Conservation (phyloP, 257 asterid species). For the Salvia miltiorrhiza region DNA sequence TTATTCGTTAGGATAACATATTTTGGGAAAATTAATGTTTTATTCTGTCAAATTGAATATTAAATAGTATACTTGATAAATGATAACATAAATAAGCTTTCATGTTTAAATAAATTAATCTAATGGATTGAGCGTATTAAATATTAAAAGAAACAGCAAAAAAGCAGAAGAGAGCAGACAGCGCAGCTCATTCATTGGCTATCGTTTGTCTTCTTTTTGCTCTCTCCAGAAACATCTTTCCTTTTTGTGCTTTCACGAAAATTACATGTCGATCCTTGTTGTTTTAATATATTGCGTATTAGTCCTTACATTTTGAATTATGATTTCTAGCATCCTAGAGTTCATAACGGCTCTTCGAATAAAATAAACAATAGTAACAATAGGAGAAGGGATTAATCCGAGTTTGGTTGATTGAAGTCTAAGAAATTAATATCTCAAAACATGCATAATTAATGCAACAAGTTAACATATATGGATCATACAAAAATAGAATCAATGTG, state of each 20-base stretch:
- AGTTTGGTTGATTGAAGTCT: no score
- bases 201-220: constrained; percentile 23
- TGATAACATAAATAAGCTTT: neutral
- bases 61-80: no score
- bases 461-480: no score
- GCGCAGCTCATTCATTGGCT: constrained; percentile 22
- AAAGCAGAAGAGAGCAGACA: constrained; percentile 23
- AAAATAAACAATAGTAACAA: no score
- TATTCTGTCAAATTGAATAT: neutral
- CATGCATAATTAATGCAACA: no score
- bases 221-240: constrained; percentile 38
- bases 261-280: neutral
- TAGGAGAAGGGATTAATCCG: no score
- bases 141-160: neutral
- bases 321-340: neutral
- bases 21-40: neutral
- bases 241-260: neutral
- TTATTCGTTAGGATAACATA: neutral
- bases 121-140: neutral
- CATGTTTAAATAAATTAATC: neutral
- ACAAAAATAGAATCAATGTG: no score
- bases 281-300: neutral
- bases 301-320: neutral
- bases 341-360: neutral
- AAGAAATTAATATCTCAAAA: no score